Percentiles rank a stretch among this genome's conserved stretches.
Evolutionary conservation across 176 grass and related monocot genomes (phyloP).

Genomic region (Oryza meyeriana): DNA sequence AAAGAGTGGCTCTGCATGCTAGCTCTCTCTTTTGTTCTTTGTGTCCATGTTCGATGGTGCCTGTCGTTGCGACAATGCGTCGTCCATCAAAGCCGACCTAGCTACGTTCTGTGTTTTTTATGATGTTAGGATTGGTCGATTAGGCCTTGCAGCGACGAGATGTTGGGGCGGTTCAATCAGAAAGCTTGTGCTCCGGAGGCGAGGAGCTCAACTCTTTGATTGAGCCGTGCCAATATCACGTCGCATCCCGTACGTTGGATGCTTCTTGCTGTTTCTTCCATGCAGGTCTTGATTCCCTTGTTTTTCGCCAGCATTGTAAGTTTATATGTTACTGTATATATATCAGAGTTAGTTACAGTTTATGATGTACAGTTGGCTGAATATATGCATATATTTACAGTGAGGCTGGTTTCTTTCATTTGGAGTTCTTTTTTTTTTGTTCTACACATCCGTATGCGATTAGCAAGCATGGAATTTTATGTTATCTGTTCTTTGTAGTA

Average conservation of each 20-base stretch:
- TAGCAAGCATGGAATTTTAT: neutral
- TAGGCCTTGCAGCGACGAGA: slow-evolving; percentile 22
- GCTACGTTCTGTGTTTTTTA: neutral
- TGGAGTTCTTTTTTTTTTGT: neutral
- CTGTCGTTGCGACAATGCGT: neutral
- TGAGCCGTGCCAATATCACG: slow-evolving; percentile 93
- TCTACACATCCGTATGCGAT: neutral
- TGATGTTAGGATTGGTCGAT: neutral
- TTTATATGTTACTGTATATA: neutral
- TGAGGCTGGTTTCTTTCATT: neutral
- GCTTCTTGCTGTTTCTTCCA: neutral
- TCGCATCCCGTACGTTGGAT: neutral
- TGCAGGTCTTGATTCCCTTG: neutral
- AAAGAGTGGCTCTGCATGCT: neutral
- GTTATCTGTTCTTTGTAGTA: neutral
- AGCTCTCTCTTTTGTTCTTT: neutral
- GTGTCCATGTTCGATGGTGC: neutral
- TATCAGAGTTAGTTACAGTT: neutral
- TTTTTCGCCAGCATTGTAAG: neutral
- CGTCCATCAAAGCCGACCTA: neutral
- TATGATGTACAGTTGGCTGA: neutral
- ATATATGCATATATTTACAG: neutral
- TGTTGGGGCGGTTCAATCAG: slow-evolving; percentile 71
- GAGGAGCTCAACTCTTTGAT: slow-evolving; percentile 49
- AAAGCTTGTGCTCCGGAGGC: slow-evolving; percentile 29